Percentiles rank a stretch among this genome's conserved stretches.
phyloP scores from a whole-genome alignment of 495 filamentous ascomycete species.

The Xylaria venustula region DNA sequence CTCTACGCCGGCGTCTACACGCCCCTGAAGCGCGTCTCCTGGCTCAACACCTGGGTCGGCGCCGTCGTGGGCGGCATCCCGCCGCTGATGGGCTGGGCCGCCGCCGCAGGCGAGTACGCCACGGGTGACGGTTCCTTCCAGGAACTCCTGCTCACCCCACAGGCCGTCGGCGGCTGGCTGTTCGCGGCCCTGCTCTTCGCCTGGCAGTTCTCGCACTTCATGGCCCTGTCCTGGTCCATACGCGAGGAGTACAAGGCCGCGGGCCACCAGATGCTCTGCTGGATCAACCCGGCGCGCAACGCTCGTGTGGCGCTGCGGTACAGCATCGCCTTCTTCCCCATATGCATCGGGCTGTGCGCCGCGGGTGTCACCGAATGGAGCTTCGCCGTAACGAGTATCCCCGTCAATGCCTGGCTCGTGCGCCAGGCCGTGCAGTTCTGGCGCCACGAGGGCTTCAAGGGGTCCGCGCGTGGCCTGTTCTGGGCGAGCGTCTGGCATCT shows the following conservation, averaged over 20 bases:
- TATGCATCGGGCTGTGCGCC: slow-evolving; percentile 80
- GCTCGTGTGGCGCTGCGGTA: slow-evolving; percentile 85
- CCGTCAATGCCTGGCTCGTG: slow-evolving; percentile 85
- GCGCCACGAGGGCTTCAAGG: slow-evolving; percentile 71
- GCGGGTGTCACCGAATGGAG: slow-evolving; percentile 81
- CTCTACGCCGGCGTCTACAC: slow-evolving; percentile 93
- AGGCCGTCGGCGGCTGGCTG: slow-evolving; percentile 83
- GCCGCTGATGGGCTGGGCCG: slow-evolving; percentile 96
- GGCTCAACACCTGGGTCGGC: slow-evolving; percentile 92
- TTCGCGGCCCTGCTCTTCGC: slow-evolving; percentile 81
- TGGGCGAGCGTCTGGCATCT: slow-evolving; percentile 99
- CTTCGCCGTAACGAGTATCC: slow-evolving; percentile 75
- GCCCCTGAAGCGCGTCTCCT: slow-evolving; percentile 81
- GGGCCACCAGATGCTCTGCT: slow-evolving; percentile 87
- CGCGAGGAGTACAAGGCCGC: slow-evolving; percentile 85
- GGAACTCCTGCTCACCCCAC: slow-evolving; percentile 63
- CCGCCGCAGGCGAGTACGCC: slow-evolving; percentile 85
- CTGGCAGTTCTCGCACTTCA: slow-evolving; percentile 99
- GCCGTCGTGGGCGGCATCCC: slow-evolving; percentile 92
- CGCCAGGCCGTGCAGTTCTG: slow-evolving; percentile 82
- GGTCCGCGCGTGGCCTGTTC: slow-evolving; percentile 81
- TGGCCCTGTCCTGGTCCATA: slow-evolving; percentile 82
- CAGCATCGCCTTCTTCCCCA: slow-evolving; percentile 80
- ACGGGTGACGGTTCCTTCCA: slow-evolving; percentile 67
- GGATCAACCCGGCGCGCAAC: slow-evolving; percentile 82